Evolutionary conservation across 208 protist species (phyloP).

Genomic region (Acanthamoeba culbertsoni): DNA sequence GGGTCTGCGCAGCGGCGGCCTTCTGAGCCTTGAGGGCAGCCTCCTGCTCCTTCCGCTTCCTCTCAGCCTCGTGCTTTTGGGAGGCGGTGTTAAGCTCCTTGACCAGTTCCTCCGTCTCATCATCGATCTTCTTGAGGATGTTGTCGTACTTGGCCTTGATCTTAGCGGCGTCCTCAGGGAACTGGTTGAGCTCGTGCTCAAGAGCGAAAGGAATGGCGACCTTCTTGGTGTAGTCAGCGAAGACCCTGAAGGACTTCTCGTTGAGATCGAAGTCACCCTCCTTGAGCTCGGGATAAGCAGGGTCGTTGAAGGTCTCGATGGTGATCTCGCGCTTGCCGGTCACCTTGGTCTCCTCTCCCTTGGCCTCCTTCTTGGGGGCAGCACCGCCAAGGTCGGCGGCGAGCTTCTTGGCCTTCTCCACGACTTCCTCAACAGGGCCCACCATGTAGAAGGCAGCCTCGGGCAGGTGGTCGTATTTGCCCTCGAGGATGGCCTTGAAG

Average conservation of each 20-base stretch:
- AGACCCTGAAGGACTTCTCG: slow-evolving; percentile 22
- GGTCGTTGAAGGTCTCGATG: slow-evolving; percentile 1
- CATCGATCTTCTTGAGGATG: slow-evolving; percentile 40
- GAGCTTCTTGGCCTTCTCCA: slow-evolving; percentile 89
- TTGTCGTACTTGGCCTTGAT: slow-evolving; percentile 29
- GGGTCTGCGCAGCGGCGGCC: background rate
- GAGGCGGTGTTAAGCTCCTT: background rate
- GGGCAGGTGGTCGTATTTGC: slow-evolving; percentile 95
- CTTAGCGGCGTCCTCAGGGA: background rate
- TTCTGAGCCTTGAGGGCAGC: slow-evolving; percentile 20
- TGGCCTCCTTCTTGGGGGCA: background rate
- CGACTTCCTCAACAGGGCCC: slow-evolving; percentile 92
- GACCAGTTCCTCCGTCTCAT: background rate
- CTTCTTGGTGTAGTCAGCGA: slow-evolving; percentile 21
- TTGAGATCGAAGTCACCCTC: background rate
- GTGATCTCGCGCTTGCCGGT: background rate
- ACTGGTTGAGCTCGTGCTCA: slow-evolving; percentile 6
- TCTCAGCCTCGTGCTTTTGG: background rate
- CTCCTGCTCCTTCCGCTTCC: slow-evolving; percentile 17
- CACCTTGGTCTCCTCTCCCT: background rate
- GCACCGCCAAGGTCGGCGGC: slow-evolving; percentile 23
- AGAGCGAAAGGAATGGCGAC: background rate
- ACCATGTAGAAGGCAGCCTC: slow-evolving; percentile 98
- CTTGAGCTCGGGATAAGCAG: background rate
- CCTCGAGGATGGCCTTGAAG: slow-evolving; percentile 93